Conservation (phyloP, 768 basidiomycete species). For the Sarcodon aspratus region DNA sequence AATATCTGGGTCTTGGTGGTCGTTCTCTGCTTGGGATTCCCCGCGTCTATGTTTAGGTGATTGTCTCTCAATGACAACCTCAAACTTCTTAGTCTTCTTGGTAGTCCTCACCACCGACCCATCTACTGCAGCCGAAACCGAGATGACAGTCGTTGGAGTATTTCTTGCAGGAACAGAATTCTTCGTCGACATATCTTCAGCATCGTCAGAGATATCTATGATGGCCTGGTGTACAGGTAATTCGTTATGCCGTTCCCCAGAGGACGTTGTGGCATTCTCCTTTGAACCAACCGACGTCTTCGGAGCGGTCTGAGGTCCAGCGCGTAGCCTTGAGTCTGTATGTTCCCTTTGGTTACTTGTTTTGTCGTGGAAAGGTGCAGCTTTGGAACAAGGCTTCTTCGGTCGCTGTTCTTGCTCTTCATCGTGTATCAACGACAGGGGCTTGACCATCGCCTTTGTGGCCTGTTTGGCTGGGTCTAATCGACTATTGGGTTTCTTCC, state of each 20-base stretch:
- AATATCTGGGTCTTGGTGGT: too few relatives aligned
- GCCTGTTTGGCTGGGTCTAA: neutral
- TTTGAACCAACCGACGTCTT: slow-evolving; percentile 25
- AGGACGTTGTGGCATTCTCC: neutral
- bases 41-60: too few relatives aligned
- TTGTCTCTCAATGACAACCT: too few relatives aligned
- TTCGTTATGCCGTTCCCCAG: neutral
- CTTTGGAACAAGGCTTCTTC: neutral
- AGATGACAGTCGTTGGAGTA: neutral
- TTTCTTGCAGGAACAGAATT: neutral
- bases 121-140: neutral
- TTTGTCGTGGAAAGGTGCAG: neutral
- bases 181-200: slow-evolving; percentile 1
- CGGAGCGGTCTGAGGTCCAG: neutral
- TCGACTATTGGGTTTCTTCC: neutral
- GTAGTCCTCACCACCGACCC: too few relatives aligned
- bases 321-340: neutral
- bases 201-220: neutral
- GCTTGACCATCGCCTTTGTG: neutral
- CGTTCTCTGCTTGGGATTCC: too few relatives aligned
- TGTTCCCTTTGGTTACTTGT: slow-evolving; percentile 1
- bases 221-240: neutral
- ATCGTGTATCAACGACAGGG: neutral
- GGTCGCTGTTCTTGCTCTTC: neutral
- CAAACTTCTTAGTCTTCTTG: too few relatives aligned